Conservation (phyloP, 176 grass and related monocot species). For the Oryza officinalis region DNA sequence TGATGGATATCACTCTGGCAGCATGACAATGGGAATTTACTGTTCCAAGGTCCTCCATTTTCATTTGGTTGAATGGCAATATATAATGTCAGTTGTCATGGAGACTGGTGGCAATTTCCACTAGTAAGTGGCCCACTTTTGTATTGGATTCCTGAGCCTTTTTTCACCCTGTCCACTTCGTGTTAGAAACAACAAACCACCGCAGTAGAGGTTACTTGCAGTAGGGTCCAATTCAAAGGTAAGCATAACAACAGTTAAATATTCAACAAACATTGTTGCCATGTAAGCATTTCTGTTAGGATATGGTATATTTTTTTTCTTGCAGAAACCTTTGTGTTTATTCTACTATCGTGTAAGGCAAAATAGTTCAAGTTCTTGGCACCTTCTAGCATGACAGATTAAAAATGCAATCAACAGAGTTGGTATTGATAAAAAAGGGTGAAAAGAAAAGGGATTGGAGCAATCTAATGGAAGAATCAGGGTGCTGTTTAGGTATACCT, state of each 20-base stretch:
- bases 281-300: background rate
- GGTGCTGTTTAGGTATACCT: slow-evolving; percentile 41
- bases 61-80: slow-evolving; percentile 18
- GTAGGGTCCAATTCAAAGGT: background rate
- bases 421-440: slow-evolving; percentile 21
- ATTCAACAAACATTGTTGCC: background rate
- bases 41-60: slow-evolving; percentile 29
- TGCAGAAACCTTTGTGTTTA: background rate
- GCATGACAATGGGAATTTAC: background rate
- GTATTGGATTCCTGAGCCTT: slow-evolving; percentile 37
- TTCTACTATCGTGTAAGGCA: background rate
- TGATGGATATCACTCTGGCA: slow-evolving; percentile 10
- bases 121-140: slow-evolving; percentile 26
- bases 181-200: slow-evolving; percentile 26
- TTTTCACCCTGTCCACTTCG: slow-evolving; percentile 9
- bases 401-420: slow-evolving; percentile 13
- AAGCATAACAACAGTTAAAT: slow-evolving; percentile 30
- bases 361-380: slow-evolving; percentile 15
- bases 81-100: slow-evolving; percentile 31
- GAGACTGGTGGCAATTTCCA: slow-evolving; percentile 26
- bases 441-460: slow-evolving; percentile 5
- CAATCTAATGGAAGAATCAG: background rate
- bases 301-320: background rate
- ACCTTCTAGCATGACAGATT: slow-evolving; percentile 31
- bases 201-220: slow-evolving; percentile 31